phyloP scores from a whole-genome alignment of 164 flowering plant species.

The Macadamia tetraphylla region DNA sequence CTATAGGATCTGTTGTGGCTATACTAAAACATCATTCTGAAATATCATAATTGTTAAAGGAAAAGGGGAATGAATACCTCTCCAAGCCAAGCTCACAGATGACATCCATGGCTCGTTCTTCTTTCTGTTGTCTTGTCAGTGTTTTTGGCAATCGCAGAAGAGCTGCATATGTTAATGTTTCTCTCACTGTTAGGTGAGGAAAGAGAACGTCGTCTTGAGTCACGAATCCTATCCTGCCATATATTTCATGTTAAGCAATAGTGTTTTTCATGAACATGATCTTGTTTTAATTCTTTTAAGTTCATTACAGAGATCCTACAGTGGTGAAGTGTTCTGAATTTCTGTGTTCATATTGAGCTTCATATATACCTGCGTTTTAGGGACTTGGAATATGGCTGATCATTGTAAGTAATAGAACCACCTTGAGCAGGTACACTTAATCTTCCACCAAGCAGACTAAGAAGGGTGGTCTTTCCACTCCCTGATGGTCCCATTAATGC shows the following conservation, averaged over 20 bases:
- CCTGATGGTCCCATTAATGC: constrained; percentile 99
- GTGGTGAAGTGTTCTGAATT: no score
- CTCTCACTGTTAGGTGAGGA: constrained; percentile 93
- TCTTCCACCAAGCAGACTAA: constrained; percentile 80
- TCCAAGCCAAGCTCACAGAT: constrained; percentile 86
- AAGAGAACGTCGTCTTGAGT: constrained; percentile 93
- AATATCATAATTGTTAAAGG: not conserved
- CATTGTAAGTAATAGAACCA: constrained; percentile 82
- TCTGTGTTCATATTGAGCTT: not conserved
- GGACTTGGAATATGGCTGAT: constrained; percentile 70
- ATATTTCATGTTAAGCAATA: not conserved
- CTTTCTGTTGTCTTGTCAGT: constrained; percentile 68
- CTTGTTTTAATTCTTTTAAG: no score
- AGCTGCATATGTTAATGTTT: constrained; percentile 84
- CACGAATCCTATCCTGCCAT: constrained; percentile 95
- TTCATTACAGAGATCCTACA: no score
- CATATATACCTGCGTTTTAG: constrained; percentile 70
- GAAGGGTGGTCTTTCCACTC: constrained; percentile 85
- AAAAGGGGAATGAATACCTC: constrained; percentile 39
- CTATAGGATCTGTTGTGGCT: not conserved
- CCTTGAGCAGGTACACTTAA: constrained; percentile 28
- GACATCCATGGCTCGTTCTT: constrained; percentile 74
- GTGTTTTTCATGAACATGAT: not conserved
- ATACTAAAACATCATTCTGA: no score
- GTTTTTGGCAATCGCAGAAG: constrained; percentile 66